A percentile compares a stretch with the other conserved stretches of the same genome.
Evolutionary conservation across 805 yeast genomes (phyloP).

Genomic region (Maudiozyma barnettii): DNA sequence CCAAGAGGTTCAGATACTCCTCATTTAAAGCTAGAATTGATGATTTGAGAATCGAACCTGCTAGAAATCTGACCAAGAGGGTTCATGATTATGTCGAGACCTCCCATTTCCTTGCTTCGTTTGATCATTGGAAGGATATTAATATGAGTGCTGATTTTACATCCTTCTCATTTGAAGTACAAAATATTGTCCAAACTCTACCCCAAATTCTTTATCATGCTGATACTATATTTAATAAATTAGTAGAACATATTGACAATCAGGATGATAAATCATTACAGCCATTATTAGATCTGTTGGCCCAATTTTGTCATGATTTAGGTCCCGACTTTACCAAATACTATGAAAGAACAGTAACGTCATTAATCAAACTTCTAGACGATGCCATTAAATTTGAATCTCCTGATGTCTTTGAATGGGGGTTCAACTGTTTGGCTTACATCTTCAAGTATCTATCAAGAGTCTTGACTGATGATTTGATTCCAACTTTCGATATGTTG

Average conservation of each 20-base stretch:
- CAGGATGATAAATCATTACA: conserved; percentile 68
- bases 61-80: conserved; percentile 43
- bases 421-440: conserved; percentile 77
- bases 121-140: conserved; percentile 81
- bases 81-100: conserved; percentile 62
- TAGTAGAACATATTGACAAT: conserved; percentile 38
- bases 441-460: conserved; percentile 79
- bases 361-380: conserved; percentile 39
- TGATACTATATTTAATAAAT: conserved; percentile 43
- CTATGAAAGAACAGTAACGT: conserved; percentile 43
- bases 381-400: conserved; percentile 41
- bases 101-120: conserved; percentile 70
- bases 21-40: conserved; percentile 84
- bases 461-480: conserved; percentile 48
- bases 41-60: conserved; percentile 72
- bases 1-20: conserved; percentile 51
- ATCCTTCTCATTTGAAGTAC: conserved; percentile 48
- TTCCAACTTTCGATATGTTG: conserved; percentile 58
- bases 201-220: conserved; percentile 77
- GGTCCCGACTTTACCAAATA: conserved; percentile 82
- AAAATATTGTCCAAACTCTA: conserved; percentile 51
- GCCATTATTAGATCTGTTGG: conserved; percentile 67
- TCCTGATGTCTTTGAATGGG: conserved; percentile 65
- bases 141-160: conserved; percentile 67
- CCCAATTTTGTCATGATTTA: conserved; percentile 84